A percentile compares a stretch with the other conserved stretches of the same genome.
phyloP scores from a whole-genome alignment of 305 asterid species.

The Solanum hybrid region DNA sequence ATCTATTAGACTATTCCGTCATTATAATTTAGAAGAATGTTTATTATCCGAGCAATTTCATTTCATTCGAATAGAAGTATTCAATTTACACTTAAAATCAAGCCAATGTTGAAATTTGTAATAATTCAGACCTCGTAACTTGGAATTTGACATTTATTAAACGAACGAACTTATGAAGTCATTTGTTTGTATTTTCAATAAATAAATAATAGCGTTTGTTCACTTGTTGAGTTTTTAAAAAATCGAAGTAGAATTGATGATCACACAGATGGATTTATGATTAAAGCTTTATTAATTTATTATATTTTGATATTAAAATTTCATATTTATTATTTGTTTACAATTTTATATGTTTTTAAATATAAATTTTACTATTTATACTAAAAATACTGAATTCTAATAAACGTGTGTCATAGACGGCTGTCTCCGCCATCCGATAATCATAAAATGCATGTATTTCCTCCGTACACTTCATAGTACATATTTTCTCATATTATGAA shows the following conservation, averaged over 20 bases:
- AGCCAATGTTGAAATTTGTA: background rate
- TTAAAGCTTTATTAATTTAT: background rate
- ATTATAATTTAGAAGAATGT: too few species aligned
- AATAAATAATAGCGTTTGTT: background rate
- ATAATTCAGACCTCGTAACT: background rate
- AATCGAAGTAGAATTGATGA: background rate
- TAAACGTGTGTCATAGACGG: background rate
- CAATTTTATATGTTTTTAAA: background rate
- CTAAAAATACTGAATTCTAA: background rate
- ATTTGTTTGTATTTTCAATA: background rate
- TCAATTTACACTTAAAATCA: background rate
- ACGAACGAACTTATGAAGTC: background rate
- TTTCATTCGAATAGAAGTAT: too few species aligned
- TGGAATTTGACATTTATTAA: background rate
- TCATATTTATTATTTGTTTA: too few species aligned
- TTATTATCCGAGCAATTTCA: too few species aligned
- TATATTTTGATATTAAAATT: background rate
- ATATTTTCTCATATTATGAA: background rate
- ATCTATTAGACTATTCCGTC: accelerated
- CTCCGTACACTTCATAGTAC: background rate
- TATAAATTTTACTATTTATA: background rate
- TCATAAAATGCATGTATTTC: background rate
- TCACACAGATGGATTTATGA: background rate
- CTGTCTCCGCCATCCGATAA: background rate
- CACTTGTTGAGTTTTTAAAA: background rate